Evolutionary conservation across 495 filamentous ascomycete species (phyloP).

Genomic region (Alectoria sarmentosa): DNA sequence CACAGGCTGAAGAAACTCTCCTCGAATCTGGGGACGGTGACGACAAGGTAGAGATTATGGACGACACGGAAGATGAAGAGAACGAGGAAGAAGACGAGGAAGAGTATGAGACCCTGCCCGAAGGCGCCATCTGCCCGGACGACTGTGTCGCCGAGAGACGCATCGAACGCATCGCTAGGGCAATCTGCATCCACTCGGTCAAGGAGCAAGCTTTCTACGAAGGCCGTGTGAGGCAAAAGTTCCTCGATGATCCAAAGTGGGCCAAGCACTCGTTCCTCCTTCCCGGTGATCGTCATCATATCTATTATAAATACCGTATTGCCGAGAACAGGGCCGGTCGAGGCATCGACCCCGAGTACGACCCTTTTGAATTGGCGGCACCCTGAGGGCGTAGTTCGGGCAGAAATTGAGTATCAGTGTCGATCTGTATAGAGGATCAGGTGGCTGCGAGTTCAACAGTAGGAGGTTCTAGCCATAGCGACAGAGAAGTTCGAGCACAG

Average conservation of each 20-base stretch:
- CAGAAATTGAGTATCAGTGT: background rate
- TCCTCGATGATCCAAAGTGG: background rate
- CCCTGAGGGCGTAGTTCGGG: background rate
- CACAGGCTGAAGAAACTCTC: background rate
- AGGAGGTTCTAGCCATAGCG: background rate
- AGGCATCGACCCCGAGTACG: constrained; percentile 6
- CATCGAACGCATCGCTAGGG: constrained; percentile 6
- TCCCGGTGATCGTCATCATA: constrained; percentile 3
- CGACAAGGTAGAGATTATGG: background rate
- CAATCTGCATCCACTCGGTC: background rate
- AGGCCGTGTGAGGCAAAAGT: background rate
- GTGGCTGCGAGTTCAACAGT: background rate
- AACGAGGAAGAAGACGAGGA: constrained; percentile 1
- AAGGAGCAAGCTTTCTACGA: background rate
- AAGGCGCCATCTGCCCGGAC: constrained; percentile 5
- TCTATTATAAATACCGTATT: constrained; percentile 14
- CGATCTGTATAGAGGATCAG: background rate
- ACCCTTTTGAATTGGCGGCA: background rate
- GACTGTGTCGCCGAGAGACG: background rate
- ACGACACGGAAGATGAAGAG: constrained; percentile 7
- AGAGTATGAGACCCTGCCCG: constrained; percentile 3
- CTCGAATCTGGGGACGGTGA: background rate
- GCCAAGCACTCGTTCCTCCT: constrained; percentile 1
- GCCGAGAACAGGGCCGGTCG: constrained; percentile 13
- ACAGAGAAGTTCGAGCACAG: background rate